Conservation (phyloP, 2,329 filamentous ascomycete species). For the Colletotrichum aenigma region DNA sequence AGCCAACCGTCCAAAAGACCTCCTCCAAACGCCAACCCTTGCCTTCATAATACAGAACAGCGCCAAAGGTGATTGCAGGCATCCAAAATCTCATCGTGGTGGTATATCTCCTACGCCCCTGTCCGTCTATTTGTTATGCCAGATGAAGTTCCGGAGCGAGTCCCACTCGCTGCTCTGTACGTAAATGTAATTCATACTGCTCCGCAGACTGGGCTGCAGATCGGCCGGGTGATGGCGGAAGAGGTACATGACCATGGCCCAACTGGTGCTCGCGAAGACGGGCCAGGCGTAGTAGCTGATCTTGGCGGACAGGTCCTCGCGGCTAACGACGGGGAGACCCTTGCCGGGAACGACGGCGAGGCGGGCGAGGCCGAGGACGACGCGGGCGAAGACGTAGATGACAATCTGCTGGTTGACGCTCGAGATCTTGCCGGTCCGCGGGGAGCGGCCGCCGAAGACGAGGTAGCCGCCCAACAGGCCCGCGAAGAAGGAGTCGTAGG, state of each 20-base stretch:
- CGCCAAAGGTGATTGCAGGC: neutral
- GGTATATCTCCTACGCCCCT: neutral
- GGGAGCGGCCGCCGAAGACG: constrained; percentile 77
- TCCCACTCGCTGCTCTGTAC: constrained; percentile 90
- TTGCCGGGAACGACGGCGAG: constrained; percentile 73
- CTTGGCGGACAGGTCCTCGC: constrained; percentile 41
- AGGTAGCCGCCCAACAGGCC: constrained; percentile 90
- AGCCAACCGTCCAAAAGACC: neutral
- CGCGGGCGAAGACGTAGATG: constrained; percentile 95
- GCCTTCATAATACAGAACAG: neutral
- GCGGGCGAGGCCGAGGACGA: constrained; percentile 82
- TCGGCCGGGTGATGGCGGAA: constrained; percentile 92
- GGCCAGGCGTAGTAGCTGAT: constrained; percentile 84
- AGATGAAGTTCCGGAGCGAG: constrained; percentile 79
- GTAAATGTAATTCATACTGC: constrained; percentile 98
- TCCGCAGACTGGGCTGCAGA: constrained; percentile 87
- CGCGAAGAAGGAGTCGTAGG: constrained; percentile 84
- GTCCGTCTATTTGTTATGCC: constrained; percentile 73
- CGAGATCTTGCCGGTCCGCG: constrained; percentile 70
- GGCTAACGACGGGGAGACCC: constrained; percentile 55
- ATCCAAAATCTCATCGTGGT: neutral
- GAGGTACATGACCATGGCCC: constrained; percentile 94
- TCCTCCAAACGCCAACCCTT: neutral
- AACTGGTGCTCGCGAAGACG: constrained; percentile 87
- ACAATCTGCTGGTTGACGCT: constrained; percentile 96